Conservation (phyloP, 2,329 filamentous ascomycete species). For the Hypoxylon sp. region DNA sequence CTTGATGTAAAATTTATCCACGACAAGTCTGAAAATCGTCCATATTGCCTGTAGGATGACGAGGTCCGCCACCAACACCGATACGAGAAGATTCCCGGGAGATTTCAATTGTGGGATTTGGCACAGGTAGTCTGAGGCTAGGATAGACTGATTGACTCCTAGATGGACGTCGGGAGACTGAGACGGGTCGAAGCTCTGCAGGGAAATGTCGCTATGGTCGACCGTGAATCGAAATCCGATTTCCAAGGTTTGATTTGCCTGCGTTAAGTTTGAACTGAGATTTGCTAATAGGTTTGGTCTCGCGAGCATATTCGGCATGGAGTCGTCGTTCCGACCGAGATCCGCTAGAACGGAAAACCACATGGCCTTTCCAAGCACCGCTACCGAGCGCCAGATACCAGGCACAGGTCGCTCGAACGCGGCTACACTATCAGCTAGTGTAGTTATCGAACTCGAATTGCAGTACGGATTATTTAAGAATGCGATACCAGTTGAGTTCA, state of each 20-base stretch:
- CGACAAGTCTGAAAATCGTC: constrained; percentile 33
- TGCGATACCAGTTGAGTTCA: constrained; percentile 30
- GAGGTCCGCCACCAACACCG: constrained; percentile 36
- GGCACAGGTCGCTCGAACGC: constrained; percentile 23
- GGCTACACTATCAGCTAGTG: constrained; percentile 12
- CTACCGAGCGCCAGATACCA: constrained; percentile 23
- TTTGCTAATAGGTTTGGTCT: constrained; percentile 34
- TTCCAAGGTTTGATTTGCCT: constrained; percentile 22
- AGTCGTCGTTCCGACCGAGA: constrained; percentile 21
- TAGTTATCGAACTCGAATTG: constrained; percentile 21
- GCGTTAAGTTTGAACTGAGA: constrained; percentile 38
- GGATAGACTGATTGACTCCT: constrained; percentile 14
- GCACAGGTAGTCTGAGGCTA: constrained; percentile 37
- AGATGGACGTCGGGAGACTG: constrained; percentile 5
- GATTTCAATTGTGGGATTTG: constrained; percentile 36
- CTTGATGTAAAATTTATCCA: constrained; percentile 24
- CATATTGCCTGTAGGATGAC: constrained; percentile 38
- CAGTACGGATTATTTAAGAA: constrained; percentile 19
- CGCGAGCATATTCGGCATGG: constrained; percentile 31
- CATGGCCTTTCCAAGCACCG: constrained; percentile 20
- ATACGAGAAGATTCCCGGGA: constrained; percentile 26
- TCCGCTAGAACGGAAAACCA: constrained; percentile 29
- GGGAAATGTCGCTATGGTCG: neutral
- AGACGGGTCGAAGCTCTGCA: constrained; percentile 27
- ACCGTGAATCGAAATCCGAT: constrained; percentile 15